A percentile compares a stretch with the other conserved stretches of the same genome.
phyloP scores from a whole-genome alignment of 768 basidiomycete genomes.

The Leucogyrophana mollusca region DNA sequence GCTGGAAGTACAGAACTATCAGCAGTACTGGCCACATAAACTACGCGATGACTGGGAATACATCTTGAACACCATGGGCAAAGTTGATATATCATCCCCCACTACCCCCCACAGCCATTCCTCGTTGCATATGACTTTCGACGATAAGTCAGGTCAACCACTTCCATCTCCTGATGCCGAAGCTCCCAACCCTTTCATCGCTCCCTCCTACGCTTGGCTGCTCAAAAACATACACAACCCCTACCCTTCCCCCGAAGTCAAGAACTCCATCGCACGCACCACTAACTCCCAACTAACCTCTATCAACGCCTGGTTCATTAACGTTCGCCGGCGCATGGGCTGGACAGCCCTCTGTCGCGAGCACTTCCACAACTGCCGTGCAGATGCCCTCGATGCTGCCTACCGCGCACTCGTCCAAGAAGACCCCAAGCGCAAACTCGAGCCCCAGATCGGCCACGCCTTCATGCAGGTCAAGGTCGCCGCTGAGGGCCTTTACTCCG shows the following conservation, averaged over 20 bases:
- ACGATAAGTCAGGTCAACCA: no score
- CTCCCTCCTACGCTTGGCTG: conserved; percentile 40
- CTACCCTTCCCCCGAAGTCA: conserved; percentile 39
- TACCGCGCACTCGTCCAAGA: conserved; percentile 20
- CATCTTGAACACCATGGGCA: not conserved
- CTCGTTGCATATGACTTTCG: not conserved
- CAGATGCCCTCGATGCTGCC: conserved; percentile 26
- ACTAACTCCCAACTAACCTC: conserved; percentile 24
- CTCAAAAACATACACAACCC: conserved; percentile 48
- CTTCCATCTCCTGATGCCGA: not conserved
- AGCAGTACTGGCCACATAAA: not conserved
- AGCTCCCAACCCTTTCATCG: not conserved
- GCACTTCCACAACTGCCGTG: conserved; percentile 19
- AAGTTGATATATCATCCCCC: not conserved
- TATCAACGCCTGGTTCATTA: conserved; percentile 48
- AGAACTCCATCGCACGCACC: conserved; percentile 23
- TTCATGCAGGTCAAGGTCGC: conserved; percentile 27
- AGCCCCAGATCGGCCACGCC: conserved; percentile 13
- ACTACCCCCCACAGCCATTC: not conserved
- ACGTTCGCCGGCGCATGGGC: conserved; percentile 48
- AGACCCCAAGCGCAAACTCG: conserved; percentile 8
- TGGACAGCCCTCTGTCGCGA: conserved; percentile 44
- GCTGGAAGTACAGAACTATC: not conserved
- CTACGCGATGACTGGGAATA: not conserved
- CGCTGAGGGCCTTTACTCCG: conserved; percentile 28